Evolutionary conservation across 1,139 yeast species (phyloP).

Genomic region (Sugiyamaella sp.): DNA sequence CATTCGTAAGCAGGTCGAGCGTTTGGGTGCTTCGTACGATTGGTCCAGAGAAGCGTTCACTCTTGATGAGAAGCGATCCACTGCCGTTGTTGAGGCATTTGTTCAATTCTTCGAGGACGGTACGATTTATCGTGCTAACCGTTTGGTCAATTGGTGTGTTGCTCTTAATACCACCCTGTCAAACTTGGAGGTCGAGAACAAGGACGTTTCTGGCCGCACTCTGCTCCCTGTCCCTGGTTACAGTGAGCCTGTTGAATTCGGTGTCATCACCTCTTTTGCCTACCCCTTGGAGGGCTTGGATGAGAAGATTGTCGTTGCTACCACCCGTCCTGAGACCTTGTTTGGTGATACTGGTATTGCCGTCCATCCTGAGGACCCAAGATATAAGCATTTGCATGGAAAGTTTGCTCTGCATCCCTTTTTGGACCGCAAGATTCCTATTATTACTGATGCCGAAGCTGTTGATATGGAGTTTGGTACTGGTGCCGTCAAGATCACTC

Average conservation of each 20-base stretch:
- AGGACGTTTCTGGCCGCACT: slow-evolving; percentile 82
- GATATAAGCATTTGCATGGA: slow-evolving; percentile 94
- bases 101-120: slow-evolving; percentile 93
- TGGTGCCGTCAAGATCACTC: slow-evolving; percentile 99
- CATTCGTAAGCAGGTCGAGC: slow-evolving; percentile 81
- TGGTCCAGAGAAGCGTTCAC: slow-evolving; percentile 96
- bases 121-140: slow-evolving; percentile 88
- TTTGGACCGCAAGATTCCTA: slow-evolving; percentile 81
- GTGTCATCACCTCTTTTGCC: slow-evolving; percentile 92
- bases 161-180: slow-evolving; percentile 93
- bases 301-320: slow-evolving; percentile 88
- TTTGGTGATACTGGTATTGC: slow-evolving; percentile 99
- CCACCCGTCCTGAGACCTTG: slow-evolving; percentile 98
- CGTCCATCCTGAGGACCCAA: slow-evolving; percentile 90
- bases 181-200: slow-evolving; percentile 93
- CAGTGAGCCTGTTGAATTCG: slow-evolving; percentile 89
- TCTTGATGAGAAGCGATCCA: slow-evolving; percentile 73
- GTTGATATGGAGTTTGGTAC: slow-evolving; percentile 99
- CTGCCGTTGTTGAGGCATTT: slow-evolving; percentile 89
- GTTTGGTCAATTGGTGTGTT: slow-evolving; percentile 97
- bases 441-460: slow-evolving; percentile 85
- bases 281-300: slow-evolving; percentile 87
- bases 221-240: slow-evolving; percentile 85
- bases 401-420: slow-evolving; percentile 90
- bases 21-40: slow-evolving; percentile 95